A percentile compares a stretch with the other conserved stretches of the same genome.
Conservation (phyloP, 306 rosid genomes). For the Cucurbita pepo region DNA sequence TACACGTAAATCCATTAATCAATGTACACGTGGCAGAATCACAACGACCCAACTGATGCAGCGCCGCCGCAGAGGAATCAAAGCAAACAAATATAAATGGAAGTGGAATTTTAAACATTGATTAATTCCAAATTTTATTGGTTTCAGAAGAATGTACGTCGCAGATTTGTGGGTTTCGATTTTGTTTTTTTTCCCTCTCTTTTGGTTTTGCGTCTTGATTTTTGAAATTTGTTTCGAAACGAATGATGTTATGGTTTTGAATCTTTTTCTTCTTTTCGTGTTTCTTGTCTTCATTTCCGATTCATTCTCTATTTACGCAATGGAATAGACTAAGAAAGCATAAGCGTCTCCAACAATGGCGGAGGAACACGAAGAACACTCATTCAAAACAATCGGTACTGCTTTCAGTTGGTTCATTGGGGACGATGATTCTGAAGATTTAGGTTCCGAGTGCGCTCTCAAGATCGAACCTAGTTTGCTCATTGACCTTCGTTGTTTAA, state of each 20-base stretch:
- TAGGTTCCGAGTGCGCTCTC: conserved; percentile 15
- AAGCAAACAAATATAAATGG: not conserved
- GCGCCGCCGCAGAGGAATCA: not conserved
- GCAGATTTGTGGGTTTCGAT: not conserved
- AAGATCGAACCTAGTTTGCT: conserved; percentile 22
- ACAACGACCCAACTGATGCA: too few relatives aligned
- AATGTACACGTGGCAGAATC: too few relatives aligned
- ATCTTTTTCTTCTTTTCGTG: not conserved
- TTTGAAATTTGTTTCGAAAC: not conserved
- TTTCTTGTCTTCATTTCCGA: not conserved
- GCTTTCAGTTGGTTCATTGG: not conserved
- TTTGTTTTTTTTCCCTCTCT: conserved; percentile 1
- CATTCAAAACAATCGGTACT: not conserved
- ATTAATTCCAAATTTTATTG: not conserved
- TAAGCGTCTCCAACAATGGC: conserved; percentile 19
- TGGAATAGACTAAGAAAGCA: conserved; percentile 5
- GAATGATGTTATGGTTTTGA: not conserved
- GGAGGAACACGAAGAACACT: not conserved
- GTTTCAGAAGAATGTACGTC: not conserved
- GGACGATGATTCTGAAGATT: not conserved
- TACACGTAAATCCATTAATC: too few relatives aligned
- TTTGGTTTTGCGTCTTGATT: not conserved
- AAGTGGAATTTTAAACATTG: not conserved
- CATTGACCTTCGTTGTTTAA: conserved; percentile 11
- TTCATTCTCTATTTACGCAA: not conserved